Base-by-base conservation (phyloP, 345 rosid species). In the Excoecaria cochinchinensis region DNA sequence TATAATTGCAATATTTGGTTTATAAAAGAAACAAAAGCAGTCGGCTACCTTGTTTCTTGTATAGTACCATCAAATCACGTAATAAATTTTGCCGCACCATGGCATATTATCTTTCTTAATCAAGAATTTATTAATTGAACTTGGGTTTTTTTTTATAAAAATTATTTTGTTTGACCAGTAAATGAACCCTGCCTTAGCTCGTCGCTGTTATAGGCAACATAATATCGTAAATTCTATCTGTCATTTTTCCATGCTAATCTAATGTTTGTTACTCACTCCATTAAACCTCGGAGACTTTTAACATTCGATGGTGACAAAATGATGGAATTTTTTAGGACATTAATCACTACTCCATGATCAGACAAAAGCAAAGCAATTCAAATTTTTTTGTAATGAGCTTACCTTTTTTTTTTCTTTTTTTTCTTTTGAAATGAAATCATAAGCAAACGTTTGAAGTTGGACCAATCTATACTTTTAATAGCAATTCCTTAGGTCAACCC, bases 21-120 rank as follows among this genome's bases (percentile, higher is more conserved):
- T 59, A 42, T 31, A 22, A 71, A 38, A 46, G 61, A 65, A 67
- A 73, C 71, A 73, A 76, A 68, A 70, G 1, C 19, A 58, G 86
- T 81, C 89, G 87, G 88, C 89, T 74, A 19, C 67, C 82, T 87
- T 84, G 90, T 85, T 86, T 68, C 67, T 83, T 83, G 38, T 71
- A 75, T 52, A 19, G 69, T 48, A 21, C 15, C 38, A 36, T 53
- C 11, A 8, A 39, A 48, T 55, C 39, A 39, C 1, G 19, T 42
- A 40, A 39, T 62, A 70, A 38, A 50, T 55, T 52, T 8, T 17
- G 51, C 73, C 73, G 62, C 48, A 53, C 17, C 21, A 2, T 6
- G 14, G 10, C 3, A 6, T 16, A 15, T 4, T 36, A 62, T 62
- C 40, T 13, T 25, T 21, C 19, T 40, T 68, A 25, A 48, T 50